These are phyloP conservation scores for Pleurotus cornucopiae DNA, from an alignment of 768 basidiomycete species.

Conservation along the genomic window DNA sequence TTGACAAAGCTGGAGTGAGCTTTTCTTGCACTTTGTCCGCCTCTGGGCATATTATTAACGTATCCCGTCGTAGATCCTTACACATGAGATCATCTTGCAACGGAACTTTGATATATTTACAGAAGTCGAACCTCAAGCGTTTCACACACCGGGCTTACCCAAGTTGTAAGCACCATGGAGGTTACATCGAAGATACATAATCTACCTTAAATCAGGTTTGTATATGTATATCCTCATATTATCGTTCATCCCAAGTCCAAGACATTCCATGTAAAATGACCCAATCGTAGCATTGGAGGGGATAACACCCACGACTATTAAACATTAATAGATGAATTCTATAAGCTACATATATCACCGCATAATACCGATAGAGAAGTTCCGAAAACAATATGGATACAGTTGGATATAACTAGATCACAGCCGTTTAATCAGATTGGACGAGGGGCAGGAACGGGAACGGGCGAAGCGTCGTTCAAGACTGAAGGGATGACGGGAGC, in stretches of 20 bases:
- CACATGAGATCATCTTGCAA: constrained; percentile 41
- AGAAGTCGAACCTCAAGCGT: constrained; percentile 37
- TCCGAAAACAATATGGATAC: not conserved
- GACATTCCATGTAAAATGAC: too few relatives aligned
- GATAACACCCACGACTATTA: too few relatives aligned
- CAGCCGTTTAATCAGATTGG: too few relatives aligned
- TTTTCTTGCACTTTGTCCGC: not conserved
- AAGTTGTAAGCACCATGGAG: constrained; percentile 10
- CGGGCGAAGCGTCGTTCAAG: not conserved
- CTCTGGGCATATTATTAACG: not conserved
- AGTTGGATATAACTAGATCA: not conserved
- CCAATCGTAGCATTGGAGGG: too few relatives aligned
- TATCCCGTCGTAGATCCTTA: constrained; percentile 34
- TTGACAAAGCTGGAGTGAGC: constrained; percentile 49
- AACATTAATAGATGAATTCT: not conserved
- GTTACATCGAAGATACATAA: too few relatives aligned
- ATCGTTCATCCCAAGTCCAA: too few relatives aligned
- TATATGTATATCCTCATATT: not conserved
- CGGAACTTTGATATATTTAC: constrained; percentile 68
- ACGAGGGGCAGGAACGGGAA: not conserved
- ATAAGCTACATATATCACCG: not conserved
- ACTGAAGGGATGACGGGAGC: not conserved
- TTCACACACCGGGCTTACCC: constrained; percentile 24
- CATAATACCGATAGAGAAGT: not conserved
- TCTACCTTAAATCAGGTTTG: not conserved